Percentiles rank a stretch among this genome's conserved stretches.
These are phyloP conservation scores for Persicaria maculosa DNA, from an alignment of 148 eudicot genomes.

Conservation along the genomic window DNA sequence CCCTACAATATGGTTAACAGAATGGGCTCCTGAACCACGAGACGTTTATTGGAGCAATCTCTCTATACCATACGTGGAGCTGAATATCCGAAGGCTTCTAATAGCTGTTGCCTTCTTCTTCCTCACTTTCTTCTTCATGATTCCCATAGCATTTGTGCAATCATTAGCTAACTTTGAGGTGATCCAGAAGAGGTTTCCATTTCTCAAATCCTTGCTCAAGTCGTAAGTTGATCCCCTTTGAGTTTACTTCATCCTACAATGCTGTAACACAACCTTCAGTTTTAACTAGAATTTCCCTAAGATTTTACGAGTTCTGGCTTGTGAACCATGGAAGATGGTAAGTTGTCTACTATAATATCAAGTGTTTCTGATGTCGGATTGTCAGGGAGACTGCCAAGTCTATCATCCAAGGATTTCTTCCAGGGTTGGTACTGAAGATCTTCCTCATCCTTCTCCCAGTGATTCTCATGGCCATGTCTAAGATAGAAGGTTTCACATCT, in stretches of 20 bases:
- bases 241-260: not conserved
- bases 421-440: conserved; percentile 49
- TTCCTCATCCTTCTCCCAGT: conserved; percentile 45
- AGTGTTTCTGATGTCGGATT: not conserved
- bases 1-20: conserved; percentile 85
- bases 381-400: conserved; percentile 35
- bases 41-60: conserved; percentile 91
- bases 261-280: not conserved
- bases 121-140: conserved; percentile 86
- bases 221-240: conserved; percentile 37
- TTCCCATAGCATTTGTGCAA: conserved; percentile 89
- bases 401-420: conserved; percentile 49
- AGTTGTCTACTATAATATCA: no score
- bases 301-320: no score
- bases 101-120: conserved; percentile 77
- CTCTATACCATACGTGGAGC: conserved; percentile 79
- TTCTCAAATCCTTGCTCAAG: conserved; percentile 48
- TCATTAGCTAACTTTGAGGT: conserved; percentile 86
- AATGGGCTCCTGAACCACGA: conserved; percentile 98
- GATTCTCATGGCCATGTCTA: conserved; percentile 48
- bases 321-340: no score
- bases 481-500: conserved; percentile 45
- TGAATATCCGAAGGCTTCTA: conserved; percentile 53
- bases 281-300: no score
- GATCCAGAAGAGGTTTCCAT: conserved; percentile 78